Evolutionary conservation across 257 asterid species (phyloP).

Genomic region (Fraxinus pennsylvanica): DNA sequence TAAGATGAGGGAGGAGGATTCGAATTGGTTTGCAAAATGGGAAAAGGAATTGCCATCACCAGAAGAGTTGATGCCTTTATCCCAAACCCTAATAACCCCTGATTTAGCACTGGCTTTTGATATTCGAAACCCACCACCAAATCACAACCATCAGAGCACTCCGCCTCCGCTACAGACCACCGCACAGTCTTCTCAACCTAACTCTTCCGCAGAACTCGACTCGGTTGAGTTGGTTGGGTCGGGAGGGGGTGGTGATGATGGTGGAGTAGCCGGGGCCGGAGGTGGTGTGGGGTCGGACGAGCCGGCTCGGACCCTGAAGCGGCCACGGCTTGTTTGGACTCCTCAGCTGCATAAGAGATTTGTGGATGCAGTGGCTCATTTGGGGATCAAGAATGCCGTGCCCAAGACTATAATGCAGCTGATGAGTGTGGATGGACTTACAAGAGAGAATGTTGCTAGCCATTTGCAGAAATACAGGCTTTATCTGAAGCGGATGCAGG

Average conservation of each 20-base stretch:
- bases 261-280: constrained; percentile 32
- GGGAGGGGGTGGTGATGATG: constrained; percentile 31
- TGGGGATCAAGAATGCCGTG: constrained; percentile 56
- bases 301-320: constrained; percentile 47
- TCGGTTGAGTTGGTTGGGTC: constrained; percentile 55
- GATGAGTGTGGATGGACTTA: constrained; percentile 55
- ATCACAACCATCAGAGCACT: constrained; percentile 32
- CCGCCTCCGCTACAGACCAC: constrained; percentile 37
- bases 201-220: constrained; percentile 63
- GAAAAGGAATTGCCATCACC: constrained; percentile 78
- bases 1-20: constrained; percentile 74
- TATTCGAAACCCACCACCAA: constrained; percentile 43
- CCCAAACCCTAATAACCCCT: constrained; percentile 78
- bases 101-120: constrained; percentile 75
- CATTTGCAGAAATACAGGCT: constrained; percentile 52
- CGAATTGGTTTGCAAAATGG: constrained; percentile 85
- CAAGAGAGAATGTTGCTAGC: constrained; percentile 53
- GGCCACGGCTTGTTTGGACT: constrained; percentile 56
- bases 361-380: constrained; percentile 52
- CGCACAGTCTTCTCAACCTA: constrained; percentile 50
- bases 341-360: constrained; percentile 59
- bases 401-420: constrained; percentile 60
- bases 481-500: constrained; percentile 52
- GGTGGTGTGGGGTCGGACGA: constrained; percentile 36
- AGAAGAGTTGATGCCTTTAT: constrained; percentile 71